Conservation (phyloP, 345 rosid genomes). For the Eucalyptus tenuipes region DNA sequence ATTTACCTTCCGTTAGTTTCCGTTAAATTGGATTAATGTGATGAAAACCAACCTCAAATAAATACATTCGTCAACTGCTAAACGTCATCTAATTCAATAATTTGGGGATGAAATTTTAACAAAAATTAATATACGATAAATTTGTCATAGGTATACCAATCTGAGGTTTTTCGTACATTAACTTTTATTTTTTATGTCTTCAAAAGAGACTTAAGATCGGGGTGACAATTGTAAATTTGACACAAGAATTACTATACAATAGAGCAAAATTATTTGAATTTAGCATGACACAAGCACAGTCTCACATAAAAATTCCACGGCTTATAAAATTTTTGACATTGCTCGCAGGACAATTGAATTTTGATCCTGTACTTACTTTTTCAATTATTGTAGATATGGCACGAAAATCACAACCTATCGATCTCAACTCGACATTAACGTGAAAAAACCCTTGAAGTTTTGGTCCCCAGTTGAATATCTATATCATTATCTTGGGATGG, state of each 20-base stretch:
- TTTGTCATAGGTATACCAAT: no score
- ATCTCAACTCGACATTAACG: background rate
- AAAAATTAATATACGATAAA: rapidly evolving
- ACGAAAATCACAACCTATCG: background rate
- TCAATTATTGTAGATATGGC: background rate
- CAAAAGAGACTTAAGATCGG: background rate
- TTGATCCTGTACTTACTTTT: background rate
- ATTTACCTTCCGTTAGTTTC: rapidly evolving
- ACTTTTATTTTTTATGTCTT: background rate
- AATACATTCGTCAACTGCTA: no score
- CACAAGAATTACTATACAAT: background rate
- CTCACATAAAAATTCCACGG: background rate
- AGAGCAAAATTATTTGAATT: no score
- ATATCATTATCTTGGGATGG: background rate
- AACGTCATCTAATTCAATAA: no score
- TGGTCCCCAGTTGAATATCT: background rate
- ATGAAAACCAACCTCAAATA: no score
- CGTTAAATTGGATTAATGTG: no score
- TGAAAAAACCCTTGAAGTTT: background rate
- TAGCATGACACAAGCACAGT: background rate
- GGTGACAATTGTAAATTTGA: background rate
- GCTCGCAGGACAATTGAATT: background rate
- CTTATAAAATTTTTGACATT: background rate
- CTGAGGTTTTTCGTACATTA: no score
- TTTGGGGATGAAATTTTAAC: no score